Conservation (phyloP, 1,284 basidiomycete genomes). For the Malassezia arunalokei region DNA sequence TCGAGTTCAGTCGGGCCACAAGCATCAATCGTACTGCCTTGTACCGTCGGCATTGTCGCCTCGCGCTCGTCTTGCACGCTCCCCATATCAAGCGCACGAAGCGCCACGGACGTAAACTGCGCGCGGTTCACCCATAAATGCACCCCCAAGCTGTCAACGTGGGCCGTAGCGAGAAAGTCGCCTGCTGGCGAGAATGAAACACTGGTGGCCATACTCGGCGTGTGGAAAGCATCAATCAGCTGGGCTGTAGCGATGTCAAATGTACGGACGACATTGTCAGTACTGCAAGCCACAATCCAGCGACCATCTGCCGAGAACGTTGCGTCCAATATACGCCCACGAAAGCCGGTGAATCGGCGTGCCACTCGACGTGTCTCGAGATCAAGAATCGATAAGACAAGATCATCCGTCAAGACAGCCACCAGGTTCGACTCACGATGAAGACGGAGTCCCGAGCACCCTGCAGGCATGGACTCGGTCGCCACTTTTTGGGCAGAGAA, state of each 20-base stretch:
- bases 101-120: slow-evolving; percentile 74
- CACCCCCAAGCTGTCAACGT: slow-evolving; percentile 84
- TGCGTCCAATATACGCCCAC: slow-evolving; percentile 33
- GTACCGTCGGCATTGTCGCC: slow-evolving; percentile 66
- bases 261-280: slow-evolving; percentile 84
- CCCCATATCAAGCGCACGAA: slow-evolving; percentile 66
- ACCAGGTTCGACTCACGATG: slow-evolving; percentile 79
- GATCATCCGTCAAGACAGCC: slow-evolving; percentile 72
- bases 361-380: slow-evolving; percentile 78
- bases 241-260: slow-evolving; percentile 88
- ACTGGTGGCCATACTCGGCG: slow-evolving; percentile 76
- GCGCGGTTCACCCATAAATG: slow-evolving; percentile 95
- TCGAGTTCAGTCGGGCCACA: slow-evolving; percentile 47
- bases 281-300: slow-evolving; percentile 76
- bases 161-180: slow-evolving; percentile 88
- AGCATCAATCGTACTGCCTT: slow-evolving; percentile 61
- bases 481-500: slow-evolving; percentile 61
- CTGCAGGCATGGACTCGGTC: slow-evolving; percentile 58
- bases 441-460: slow-evolving; percentile 61
- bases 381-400: slow-evolving; percentile 71
- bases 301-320: slow-evolving; percentile 79
- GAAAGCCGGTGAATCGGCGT: slow-evolving; percentile 57
- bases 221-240: slow-evolving; percentile 82
- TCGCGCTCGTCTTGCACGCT: slow-evolving; percentile 46
- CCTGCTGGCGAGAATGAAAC: slow-evolving; percentile 84